These are phyloP conservation scores for Naganishia randhawae DNA, from an alignment of 768 basidiomycete species.

Conservation along the genomic window DNA sequence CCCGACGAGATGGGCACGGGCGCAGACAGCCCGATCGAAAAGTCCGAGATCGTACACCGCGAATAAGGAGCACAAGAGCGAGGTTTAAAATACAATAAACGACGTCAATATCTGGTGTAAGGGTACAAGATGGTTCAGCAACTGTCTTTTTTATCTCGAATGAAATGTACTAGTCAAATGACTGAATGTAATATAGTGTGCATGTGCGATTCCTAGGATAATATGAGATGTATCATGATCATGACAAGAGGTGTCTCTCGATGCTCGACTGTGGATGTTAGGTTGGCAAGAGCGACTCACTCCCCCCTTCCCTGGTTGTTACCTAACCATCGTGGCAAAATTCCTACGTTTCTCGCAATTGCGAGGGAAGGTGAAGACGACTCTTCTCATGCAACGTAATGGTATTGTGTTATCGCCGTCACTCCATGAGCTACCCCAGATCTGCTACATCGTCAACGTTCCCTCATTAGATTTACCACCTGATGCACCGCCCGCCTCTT, in stretches of 20 bases:
- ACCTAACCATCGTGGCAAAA: too few species aligned
- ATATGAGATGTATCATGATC: too few species aligned
- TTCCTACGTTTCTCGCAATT: too few species aligned
- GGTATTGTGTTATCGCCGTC: too few species aligned
- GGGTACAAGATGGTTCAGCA: background rate
- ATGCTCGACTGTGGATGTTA: too few species aligned
- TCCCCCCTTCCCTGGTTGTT: too few species aligned
- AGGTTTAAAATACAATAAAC: background rate
- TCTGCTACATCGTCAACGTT: background rate
- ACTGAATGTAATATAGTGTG: background rate
- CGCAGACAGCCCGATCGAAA: constrained; percentile 6
- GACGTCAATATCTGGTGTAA: background rate
- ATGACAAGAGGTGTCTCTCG: too few species aligned
- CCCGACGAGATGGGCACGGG: constrained; percentile 18
- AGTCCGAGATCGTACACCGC: constrained; percentile 17
- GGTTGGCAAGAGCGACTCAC: too few species aligned
- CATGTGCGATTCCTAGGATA: background rate
- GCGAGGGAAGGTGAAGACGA: background rate
- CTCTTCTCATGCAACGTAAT: background rate
- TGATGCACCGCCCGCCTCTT: background rate
- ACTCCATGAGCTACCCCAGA: background rate
- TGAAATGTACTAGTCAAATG: background rate
- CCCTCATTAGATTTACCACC: background rate
- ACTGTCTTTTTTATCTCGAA: background rate
- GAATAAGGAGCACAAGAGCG: background rate